Conservation (phyloP, 192 early-diverging fungal genomes). For the Coemansia sp. region DNA sequence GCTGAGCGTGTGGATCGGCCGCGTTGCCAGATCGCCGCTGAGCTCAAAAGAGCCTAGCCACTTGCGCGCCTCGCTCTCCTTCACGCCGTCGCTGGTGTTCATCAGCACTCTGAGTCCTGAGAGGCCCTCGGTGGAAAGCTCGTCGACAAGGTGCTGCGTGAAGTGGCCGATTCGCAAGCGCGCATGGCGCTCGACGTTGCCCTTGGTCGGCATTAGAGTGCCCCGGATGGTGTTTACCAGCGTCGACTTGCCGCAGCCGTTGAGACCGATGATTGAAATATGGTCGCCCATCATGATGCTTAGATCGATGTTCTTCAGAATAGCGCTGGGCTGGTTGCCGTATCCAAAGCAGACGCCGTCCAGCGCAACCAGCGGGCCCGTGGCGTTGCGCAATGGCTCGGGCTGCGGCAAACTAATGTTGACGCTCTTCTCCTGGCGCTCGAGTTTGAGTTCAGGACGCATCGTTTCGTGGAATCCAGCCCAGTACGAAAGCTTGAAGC, state of each 20-base stretch:
- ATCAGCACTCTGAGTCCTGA: slow-evolving; percentile 61
- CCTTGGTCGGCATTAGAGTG: slow-evolving; percentile 60
- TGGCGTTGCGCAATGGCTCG: slow-evolving; percentile 60
- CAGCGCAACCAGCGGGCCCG: slow-evolving; percentile 65
- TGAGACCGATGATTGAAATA: slow-evolving; percentile 80
- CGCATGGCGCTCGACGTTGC: slow-evolving; percentile 64
- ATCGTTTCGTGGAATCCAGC: slow-evolving; percentile 55
- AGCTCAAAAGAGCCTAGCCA: slow-evolving; percentile 81
- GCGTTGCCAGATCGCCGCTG: slow-evolving; percentile 60
- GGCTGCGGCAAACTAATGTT: slow-evolving; percentile 74
- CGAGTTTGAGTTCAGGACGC: slow-evolving; percentile 61
- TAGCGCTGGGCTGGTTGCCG: slow-evolving; percentile 20
- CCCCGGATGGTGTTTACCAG: slow-evolving; percentile 76
- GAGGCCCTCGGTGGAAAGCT: slow-evolving; percentile 54
- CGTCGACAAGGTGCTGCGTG: slow-evolving; percentile 82
- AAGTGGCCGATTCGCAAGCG: slow-evolving; percentile 76
- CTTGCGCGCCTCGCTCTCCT: slow-evolving; percentile 66
- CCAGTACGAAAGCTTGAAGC: slow-evolving; percentile 66
- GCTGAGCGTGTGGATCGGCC: slow-evolving; percentile 65
- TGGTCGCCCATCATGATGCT: slow-evolving; percentile 67
- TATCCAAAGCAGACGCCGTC: slow-evolving; percentile 58
- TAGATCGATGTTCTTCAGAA: slow-evolving; percentile 70
- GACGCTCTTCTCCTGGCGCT: slow-evolving; percentile 58
- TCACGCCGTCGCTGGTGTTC: slow-evolving; percentile 37
- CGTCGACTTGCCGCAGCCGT: slow-evolving; percentile 82